phyloP scores from a whole-genome alignment of 1,284 basidiomycete species.

The Megacollybia platyphylla region DNA sequence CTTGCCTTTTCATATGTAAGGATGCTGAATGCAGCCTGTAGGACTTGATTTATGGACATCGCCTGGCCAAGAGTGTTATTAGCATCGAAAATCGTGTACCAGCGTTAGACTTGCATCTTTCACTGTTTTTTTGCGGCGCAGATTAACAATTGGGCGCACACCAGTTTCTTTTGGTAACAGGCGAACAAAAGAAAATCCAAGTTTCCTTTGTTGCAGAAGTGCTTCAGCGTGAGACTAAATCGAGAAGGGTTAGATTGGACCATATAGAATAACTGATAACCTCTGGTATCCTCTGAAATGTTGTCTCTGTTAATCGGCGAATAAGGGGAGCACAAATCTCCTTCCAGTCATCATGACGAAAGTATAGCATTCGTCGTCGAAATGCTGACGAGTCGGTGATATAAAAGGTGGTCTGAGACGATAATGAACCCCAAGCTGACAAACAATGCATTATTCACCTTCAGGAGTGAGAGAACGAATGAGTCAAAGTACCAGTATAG shows the following conservation, averaged over 20 bases:
- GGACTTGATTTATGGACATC: slow-evolving; percentile 73
- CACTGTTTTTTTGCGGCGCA: slow-evolving; percentile 48
- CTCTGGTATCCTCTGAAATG: slow-evolving; percentile 49
- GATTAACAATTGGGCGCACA: slow-evolving; percentile 90
- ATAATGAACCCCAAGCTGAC: neutral
- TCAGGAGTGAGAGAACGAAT: slow-evolving; percentile 71
- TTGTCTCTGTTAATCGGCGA: slow-evolving; percentile 52
- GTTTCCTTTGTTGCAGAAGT: slow-evolving; percentile 50
- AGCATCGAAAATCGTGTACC: neutral
- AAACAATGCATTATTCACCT: slow-evolving; percentile 29
- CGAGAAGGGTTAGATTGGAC: neutral
- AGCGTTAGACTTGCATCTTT: neutral
- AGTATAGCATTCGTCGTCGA: slow-evolving; percentile 83
- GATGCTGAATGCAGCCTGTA: slow-evolving; percentile 77
- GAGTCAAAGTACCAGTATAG: slow-evolving; percentile 90
- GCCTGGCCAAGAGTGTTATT: neutral
- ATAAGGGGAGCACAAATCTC: slow-evolving; percentile 72
- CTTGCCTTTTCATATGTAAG: slow-evolving; percentile 76
- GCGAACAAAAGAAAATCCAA: slow-evolving; percentile 81
- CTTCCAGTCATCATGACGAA: slow-evolving; percentile 93
- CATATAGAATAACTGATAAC: slow-evolving; percentile 18
- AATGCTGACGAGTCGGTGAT: slow-evolving; percentile 86
- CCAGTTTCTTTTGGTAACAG: slow-evolving; percentile 91
- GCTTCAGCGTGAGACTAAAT: slow-evolving; percentile 49
- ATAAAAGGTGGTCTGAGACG: slow-evolving; percentile 78